Percentiles rank a stretch among this genome's conserved stretches.
These are phyloP conservation scores for Fusarium sp. DNA, from an alignment of 2,329 filamentous ascomycete species.

Conservation along the genomic window DNA sequence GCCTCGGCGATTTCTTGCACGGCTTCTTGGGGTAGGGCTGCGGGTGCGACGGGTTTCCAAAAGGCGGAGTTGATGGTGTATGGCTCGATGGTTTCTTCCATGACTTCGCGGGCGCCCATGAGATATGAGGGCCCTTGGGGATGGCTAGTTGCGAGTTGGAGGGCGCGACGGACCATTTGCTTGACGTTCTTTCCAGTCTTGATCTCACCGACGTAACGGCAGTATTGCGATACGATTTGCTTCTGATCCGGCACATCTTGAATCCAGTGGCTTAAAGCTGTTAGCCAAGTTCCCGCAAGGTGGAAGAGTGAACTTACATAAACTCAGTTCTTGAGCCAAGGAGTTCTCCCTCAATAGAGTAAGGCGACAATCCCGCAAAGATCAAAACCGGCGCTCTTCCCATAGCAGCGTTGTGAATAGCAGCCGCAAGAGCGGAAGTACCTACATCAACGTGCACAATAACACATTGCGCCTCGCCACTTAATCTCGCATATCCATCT, in stretches of 20 bases:
- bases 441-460: constrained; percentile 46
- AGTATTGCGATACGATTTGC: constrained; percentile 24
- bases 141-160: constrained; percentile 39
- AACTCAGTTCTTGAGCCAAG: constrained; percentile 16
- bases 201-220: constrained; percentile 17
- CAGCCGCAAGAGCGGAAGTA: constrained; percentile 39
- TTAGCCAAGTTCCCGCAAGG: neutral
- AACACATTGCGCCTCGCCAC: constrained; percentile 35
- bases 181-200: constrained; percentile 6
- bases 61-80: neutral
- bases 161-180: constrained; percentile 17
- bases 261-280: constrained; percentile 5
- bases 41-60: neutral
- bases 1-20: constrained; percentile 4
- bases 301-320: neutral
- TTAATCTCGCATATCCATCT: constrained; percentile 43
- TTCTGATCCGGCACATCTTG: constrained; percentile 28
- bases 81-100: constrained; percentile 35
- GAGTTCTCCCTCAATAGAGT: constrained; percentile 50
- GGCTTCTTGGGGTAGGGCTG: neutral
- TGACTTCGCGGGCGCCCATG: constrained; percentile 40
- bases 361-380: constrained; percentile 56
- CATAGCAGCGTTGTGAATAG: constrained; percentile 43
- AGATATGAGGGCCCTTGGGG: constrained; percentile 42
- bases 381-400: constrained; percentile 49